phyloP scores from a whole-genome alignment of 805 yeast species.

The Monosporozyma servazzii region DNA sequence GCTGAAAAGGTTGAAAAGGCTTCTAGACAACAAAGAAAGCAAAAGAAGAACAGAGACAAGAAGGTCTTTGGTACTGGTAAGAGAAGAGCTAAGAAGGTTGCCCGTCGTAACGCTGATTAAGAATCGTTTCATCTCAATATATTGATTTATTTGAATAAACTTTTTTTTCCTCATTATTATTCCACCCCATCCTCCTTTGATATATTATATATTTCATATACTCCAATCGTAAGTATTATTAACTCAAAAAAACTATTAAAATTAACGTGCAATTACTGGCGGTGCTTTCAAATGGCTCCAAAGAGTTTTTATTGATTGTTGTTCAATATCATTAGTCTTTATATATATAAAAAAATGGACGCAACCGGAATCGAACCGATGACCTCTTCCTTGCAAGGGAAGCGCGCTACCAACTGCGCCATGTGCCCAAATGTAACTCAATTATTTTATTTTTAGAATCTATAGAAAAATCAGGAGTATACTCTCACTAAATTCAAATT shows the following conservation, averaged over 20 bases:
- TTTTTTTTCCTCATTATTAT: not conserved
- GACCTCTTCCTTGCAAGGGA: constrained; percentile 74
- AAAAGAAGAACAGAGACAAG: constrained; percentile 99
- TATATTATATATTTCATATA: not conserved
- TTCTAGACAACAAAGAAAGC: constrained; percentile 99
- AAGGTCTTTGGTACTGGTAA: constrained; percentile 98
- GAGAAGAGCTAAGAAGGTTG: constrained; percentile 85
- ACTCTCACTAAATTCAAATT: too few species aligned
- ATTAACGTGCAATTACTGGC: not conserved
- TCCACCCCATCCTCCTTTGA: not conserved
- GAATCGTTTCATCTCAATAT: not conserved
- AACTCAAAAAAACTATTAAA: not conserved
- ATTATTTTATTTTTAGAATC: not conserved
- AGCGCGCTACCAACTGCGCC: constrained; percentile 81
- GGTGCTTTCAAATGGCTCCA: not conserved
- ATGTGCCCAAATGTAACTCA: constrained; percentile 43
- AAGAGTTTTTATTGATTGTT: not conserved
- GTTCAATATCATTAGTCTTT: too few species aligned
- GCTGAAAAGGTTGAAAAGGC: constrained; percentile 94
- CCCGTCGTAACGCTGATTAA: constrained; percentile 84
- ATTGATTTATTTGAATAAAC: not conserved
- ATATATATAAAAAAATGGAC: constrained; percentile 40
- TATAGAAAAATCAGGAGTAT: too few species aligned
- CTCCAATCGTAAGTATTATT: not conserved
- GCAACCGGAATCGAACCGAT: constrained; percentile 71